Evolutionary conservation across 306 rosid species (phyloP).

Genomic region (Glycine soja): DNA sequence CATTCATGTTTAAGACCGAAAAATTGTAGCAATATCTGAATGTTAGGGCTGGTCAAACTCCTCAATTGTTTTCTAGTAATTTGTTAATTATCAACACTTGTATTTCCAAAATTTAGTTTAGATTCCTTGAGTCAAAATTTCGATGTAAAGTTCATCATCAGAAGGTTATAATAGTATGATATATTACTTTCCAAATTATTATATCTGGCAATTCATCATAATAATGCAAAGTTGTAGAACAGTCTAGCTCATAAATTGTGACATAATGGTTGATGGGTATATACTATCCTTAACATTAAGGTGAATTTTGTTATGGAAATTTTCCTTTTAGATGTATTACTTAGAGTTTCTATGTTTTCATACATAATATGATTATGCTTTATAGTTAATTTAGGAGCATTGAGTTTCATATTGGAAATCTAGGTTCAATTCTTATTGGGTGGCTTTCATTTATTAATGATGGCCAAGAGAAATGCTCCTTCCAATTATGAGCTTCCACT

Average conservation of each 20-base stretch:
- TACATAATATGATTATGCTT: not conserved
- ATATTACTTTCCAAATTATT: conserved; percentile 25
- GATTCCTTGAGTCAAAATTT: not conserved
- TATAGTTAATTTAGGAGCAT: not conserved
- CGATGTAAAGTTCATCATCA: not conserved
- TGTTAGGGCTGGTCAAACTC: conserved; percentile 87
- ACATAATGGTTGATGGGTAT: too few species aligned
- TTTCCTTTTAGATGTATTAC: not conserved
- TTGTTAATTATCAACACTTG: conserved; percentile 4
- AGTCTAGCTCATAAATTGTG: not conserved
- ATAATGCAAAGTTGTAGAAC: not conserved
- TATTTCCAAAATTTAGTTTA: too few species aligned
- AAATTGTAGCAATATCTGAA: conserved; percentile 38
- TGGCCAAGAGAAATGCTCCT: too few species aligned
- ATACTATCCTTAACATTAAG: not conserved
- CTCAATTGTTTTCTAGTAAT: conserved; percentile 55
- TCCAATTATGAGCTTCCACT: too few species aligned
- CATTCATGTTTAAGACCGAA: not conserved
- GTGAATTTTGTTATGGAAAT: not conserved
- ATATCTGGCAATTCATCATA: not conserved
- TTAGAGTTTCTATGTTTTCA: not conserved
- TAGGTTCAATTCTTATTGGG: not conserved
- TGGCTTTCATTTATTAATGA: not conserved
- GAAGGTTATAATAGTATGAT: conserved; percentile 1
- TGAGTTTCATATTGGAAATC: not conserved